These are phyloP conservation scores for Penicillium sp. DNA, from an alignment of 2,329 filamentous ascomycete species.

Conservation along the genomic window DNA sequence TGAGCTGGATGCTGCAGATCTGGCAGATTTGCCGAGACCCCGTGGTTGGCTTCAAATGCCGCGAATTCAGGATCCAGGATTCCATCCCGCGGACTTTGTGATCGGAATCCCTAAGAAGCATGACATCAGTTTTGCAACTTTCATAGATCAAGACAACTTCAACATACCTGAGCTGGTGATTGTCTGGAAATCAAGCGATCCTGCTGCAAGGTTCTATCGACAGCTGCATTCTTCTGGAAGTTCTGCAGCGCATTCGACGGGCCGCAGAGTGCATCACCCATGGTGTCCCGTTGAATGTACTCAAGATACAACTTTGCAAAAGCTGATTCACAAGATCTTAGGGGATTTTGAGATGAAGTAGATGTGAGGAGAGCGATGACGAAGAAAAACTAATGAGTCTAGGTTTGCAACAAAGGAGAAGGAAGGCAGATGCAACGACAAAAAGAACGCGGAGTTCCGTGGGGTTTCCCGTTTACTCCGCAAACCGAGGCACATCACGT, in stretches of 20 bases:
- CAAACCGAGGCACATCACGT: slow-evolving; percentile 27
- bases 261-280: slow-evolving; percentile 72
- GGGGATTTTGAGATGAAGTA: not conserved
- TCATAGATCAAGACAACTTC: not conserved
- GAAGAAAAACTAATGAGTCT: not conserved
- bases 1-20: slow-evolving; percentile 43
- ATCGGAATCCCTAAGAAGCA: slow-evolving; percentile 62
- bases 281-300: slow-evolving; percentile 40
- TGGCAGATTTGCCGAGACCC: slow-evolving; percentile 38
- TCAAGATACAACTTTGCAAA: not conserved
- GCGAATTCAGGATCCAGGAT: slow-evolving; percentile 69
- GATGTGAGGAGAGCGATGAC: not conserved
- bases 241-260: slow-evolving; percentile 75
- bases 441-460: slow-evolving; percentile 11
- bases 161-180: slow-evolving; percentile 58
- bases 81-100: slow-evolving; percentile 57
- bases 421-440: not conserved
- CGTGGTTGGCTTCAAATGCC: slow-evolving; percentile 61
- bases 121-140: slow-evolving; percentile 15
- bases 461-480: slow-evolving; percentile 22
- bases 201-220: slow-evolving; percentile 72
- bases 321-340: not conserved
- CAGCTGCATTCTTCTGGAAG: slow-evolving; percentile 69
- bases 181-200: slow-evolving; percentile 65
- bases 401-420: not conserved